Evolutionary conservation across 2,329 filamentous ascomycete species (phyloP).

Genomic region (Xylariaceae sp.): DNA sequence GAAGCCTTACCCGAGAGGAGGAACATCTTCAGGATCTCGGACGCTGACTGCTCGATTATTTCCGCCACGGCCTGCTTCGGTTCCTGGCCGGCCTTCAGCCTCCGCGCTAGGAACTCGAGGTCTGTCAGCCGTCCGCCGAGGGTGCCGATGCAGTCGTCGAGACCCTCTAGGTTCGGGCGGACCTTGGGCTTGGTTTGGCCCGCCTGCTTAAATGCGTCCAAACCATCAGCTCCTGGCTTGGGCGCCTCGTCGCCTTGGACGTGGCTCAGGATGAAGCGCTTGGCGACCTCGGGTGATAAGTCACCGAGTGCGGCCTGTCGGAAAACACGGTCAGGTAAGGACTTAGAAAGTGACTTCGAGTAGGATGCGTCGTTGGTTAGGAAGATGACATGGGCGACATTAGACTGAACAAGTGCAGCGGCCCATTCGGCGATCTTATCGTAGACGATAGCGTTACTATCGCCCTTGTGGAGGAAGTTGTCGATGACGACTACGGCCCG

Average conservation of each 20-base stretch:
- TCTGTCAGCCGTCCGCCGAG: slow-evolving; percentile 94
- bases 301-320: slow-evolving; percentile 84
- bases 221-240: slow-evolving; percentile 1
- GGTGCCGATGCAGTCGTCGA: slow-evolving; percentile 79
- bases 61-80: slow-evolving; percentile 81
- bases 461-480: slow-evolving; percentile 83
- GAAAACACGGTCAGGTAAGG: slow-evolving; percentile 89
- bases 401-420: slow-evolving; percentile 79
- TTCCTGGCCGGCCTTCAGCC: slow-evolving; percentile 84
- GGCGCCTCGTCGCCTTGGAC: slow-evolving; percentile 57
- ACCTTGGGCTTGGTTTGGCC: slow-evolving; percentile 31
- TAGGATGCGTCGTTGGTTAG: slow-evolving; percentile 88
- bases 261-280: slow-evolving; percentile 85
- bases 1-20: slow-evolving; percentile 61
- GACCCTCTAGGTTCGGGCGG: slow-evolving; percentile 60
- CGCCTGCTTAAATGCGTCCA: slow-evolving; percentile 28
- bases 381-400: slow-evolving; percentile 93
- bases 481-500: slow-evolving; percentile 86
- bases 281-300: slow-evolving; percentile 81
- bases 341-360: slow-evolving; percentile 83
- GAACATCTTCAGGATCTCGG: slow-evolving; percentile 93
- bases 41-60: slow-evolving; percentile 85
- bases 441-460: slow-evolving; percentile 68
- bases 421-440: slow-evolving; percentile 90
- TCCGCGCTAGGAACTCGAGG: slow-evolving; percentile 88